Evolutionary conservation across 1,284 basidiomycete genomes (phyloP).

Genomic region (Takashimella koratensis): DNA sequence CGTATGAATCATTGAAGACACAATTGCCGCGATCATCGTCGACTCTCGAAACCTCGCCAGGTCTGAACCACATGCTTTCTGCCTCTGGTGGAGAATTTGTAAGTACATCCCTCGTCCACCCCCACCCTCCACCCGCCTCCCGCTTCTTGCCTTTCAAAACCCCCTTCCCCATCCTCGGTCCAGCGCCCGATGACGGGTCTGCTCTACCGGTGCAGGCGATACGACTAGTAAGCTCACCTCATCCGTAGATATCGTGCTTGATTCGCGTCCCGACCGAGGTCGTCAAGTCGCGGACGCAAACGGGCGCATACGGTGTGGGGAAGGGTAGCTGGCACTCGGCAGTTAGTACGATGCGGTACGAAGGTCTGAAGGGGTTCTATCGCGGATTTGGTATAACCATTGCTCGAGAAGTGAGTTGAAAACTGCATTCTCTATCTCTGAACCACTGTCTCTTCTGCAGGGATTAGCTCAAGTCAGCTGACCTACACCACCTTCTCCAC

Average conservation of each 20-base stretch:
- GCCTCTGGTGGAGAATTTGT: conserved; percentile 82
- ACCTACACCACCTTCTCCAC: too few species aligned
- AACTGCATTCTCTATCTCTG: too few species aligned
- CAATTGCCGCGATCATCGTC: conserved; percentile 55
- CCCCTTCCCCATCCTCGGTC: too few species aligned
- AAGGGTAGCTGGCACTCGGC: conserved; percentile 44
- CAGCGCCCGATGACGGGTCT: too few species aligned
- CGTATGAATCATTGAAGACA: conserved; percentile 86
- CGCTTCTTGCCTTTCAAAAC: neutral
- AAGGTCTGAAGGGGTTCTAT: conserved; percentile 69
- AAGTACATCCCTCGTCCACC: conserved; percentile 47
- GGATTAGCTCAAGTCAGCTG: too few species aligned
- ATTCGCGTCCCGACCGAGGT: conserved; percentile 93
- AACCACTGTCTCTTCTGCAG: too few species aligned
- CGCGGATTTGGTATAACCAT: conserved; percentile 75
- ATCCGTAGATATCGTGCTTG: conserved; percentile 79
- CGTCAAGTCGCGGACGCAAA: conserved; percentile 81
- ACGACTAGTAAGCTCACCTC: conserved; percentile 23
- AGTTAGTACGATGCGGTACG: conserved; percentile 54
- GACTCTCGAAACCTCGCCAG: conserved; percentile 56
- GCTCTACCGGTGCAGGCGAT: too few species aligned
- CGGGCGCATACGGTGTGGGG: conserved; percentile 61
- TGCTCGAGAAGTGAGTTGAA: conserved; percentile 67
- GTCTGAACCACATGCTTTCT: conserved; percentile 73
- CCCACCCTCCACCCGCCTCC: conserved; percentile 10